phyloP scores from a whole-genome alignment of 2,329 filamentous ascomycete species.

The Samsoniella hepiali region DNA sequence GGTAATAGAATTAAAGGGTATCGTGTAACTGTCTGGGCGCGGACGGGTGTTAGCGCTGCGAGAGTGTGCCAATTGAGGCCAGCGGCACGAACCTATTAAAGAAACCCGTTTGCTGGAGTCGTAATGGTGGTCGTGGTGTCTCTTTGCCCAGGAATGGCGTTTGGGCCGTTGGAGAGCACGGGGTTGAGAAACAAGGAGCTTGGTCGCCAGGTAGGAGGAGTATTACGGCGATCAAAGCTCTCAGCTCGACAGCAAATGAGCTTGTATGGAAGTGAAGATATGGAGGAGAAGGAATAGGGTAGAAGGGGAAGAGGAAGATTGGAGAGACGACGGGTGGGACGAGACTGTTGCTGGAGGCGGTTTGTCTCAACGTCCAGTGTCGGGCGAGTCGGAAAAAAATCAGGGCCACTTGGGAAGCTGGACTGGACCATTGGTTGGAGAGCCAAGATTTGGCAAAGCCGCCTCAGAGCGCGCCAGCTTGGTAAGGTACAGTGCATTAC shows the following conservation, averaged over 20 bases:
- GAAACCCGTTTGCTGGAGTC: slow-evolving; percentile 26
- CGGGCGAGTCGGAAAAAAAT: slow-evolving; percentile 17
- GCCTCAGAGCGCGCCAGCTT: background rate
- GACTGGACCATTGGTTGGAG: slow-evolving; percentile 3
- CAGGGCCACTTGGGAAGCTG: slow-evolving; percentile 9
- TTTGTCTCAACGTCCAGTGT: slow-evolving; percentile 18
- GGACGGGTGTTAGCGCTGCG: slow-evolving; percentile 5
- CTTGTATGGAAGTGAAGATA: slow-evolving; percentile 17
- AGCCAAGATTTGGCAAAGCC: slow-evolving; percentile 1
- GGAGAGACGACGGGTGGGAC: slow-evolving; percentile 15
- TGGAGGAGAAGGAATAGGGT: slow-evolving; percentile 14
- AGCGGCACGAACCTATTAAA: slow-evolving; percentile 31
- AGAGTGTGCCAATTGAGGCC: background rate
- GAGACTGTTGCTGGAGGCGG: slow-evolving; percentile 9
- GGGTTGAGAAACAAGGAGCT: slow-evolving; percentile 12
- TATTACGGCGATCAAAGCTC: slow-evolving; percentile 15
- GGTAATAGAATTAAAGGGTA: slow-evolving; percentile 35
- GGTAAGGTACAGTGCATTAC: background rate
- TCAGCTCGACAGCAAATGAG: slow-evolving; percentile 18
- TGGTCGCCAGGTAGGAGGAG: slow-evolving; percentile 5
- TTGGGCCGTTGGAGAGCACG: slow-evolving; percentile 4
- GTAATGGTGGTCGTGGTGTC: background rate
- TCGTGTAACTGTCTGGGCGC: slow-evolving; percentile 35
- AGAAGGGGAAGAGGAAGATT: slow-evolving; percentile 13
- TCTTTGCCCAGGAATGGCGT: slow-evolving; percentile 1